A percentile compares a stretch with the other conserved stretches of the same genome.
Evolutionary conservation across 179 eudicot species (phyloP).

Genomic region (Monotropa hypopitys): DNA sequence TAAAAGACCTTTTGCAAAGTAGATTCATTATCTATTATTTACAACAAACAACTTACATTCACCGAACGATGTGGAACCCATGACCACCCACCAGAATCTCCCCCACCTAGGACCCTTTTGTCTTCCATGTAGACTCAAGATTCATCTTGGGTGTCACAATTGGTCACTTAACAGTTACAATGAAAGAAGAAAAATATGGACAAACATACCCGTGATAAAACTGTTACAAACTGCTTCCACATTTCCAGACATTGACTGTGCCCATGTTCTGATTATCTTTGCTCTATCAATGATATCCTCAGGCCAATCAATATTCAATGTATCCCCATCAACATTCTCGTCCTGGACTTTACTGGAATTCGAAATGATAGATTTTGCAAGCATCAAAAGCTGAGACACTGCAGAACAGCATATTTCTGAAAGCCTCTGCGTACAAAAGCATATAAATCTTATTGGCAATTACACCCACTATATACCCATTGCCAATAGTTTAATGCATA

Average conservation of each 20-base stretch:
- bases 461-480: background rate
- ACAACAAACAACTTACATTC: too few relatives aligned
- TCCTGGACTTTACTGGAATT: conserved; percentile 50
- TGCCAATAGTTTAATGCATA: background rate
- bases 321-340: conserved; percentile 36
- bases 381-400: conserved; percentile 67
- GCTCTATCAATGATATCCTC: conserved; percentile 85
- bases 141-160: too few relatives aligned
- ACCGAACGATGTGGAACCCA: too few relatives aligned
- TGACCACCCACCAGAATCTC: too few relatives aligned
- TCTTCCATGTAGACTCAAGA: too few relatives aligned
- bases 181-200: background rate
- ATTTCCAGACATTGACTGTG: conserved; percentile 57
- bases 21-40: too few relatives aligned
- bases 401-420: conserved; percentile 91
- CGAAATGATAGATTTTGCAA: conserved; percentile 75
- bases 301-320: conserved; percentile 61
- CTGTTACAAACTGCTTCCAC: conserved; percentile 74
- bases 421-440: conserved; percentile 48
- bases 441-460: background rate
- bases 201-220: conserved; percentile 62
- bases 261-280: conserved; percentile 55
- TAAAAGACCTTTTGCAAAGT: too few relatives aligned
- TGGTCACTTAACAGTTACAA: background rate
- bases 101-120: too few relatives aligned